Conservation (phyloP, 441 rosid genomes). For the Erodium chrysanthum region DNA sequence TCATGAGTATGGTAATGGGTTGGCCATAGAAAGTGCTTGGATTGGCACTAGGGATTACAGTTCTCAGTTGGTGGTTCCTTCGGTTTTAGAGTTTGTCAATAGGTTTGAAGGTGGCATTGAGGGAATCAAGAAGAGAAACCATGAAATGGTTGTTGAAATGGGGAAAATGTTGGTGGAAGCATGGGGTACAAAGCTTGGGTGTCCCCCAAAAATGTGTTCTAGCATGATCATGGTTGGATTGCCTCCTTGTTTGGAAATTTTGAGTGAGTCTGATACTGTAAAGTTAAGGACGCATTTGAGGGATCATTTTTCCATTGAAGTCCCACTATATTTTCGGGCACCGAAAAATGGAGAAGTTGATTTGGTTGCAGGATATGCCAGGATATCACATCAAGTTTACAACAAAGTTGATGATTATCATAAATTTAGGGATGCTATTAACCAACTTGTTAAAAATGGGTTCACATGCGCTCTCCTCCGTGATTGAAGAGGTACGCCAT, state of each 20-base stretch:
- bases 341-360: constrained; percentile 42
- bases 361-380: constrained; percentile 42
- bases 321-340: constrained; percentile 51
- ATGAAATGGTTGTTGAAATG: constrained; percentile 60
- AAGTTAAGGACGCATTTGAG: constrained; percentile 57
- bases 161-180: constrained; percentile 67
- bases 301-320: constrained; percentile 54
- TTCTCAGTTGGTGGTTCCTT: constrained; percentile 78
- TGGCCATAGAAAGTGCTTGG: constrained; percentile 83
- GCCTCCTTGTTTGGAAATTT: constrained; percentile 53
- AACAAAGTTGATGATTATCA: constrained; percentile 63
- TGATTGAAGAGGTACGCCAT: constrained; percentile 33
- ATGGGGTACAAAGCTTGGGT: constrained; percentile 87
- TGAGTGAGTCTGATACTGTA: constrained; percentile 39
- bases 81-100: constrained; percentile 50
- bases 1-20: constrained; percentile 77
- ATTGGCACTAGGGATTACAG: constrained; percentile 87
- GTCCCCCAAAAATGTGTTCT: constrained; percentile 63
- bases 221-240: constrained; percentile 92
- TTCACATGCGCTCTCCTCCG: constrained; percentile 46
- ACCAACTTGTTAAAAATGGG: constrained; percentile 40
- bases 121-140: constrained; percentile 72
- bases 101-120: constrained; percentile 77
- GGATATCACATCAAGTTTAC: constrained; percentile 77
- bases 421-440: constrained; percentile 54